Base-by-base conservation (phyloP, 2,329 filamentous ascomycete species). In the Penicillium sp. region DNA sequence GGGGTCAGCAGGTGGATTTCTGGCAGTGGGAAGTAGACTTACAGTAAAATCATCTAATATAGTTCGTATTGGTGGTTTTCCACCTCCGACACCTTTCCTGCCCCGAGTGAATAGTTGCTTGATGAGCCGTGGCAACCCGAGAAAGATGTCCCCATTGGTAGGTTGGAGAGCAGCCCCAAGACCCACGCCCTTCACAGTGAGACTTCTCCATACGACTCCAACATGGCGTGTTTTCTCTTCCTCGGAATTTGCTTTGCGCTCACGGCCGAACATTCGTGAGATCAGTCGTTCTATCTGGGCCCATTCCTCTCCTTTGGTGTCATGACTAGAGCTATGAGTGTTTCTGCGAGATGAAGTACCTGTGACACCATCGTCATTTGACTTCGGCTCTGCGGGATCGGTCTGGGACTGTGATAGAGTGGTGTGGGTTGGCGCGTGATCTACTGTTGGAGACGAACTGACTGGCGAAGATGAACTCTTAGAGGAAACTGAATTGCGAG, bases 121-220 rank as follows among this genome's bases (percentile, higher is more conserved):
- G 49, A 81, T 59, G 8, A 78, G 69, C 11, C 82, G 72, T 22
- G 77, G 73, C 3, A 83, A 70, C 0, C 73, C 77, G 18, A 84
- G 69, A 60, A 86, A 81, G 3, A 84, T 71, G 61, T 85, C 83
- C 0, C 79, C 79, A 52, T 82, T 78, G 0, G 82, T 85, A 5
- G 80, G 80, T 59, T 85, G 82, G 29, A 85, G 67, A 5, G 81
- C 80, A 22, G 88, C 86, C 0, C 87, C 87, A 1, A 89, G 75
- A 0, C 88, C 88, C 53, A 85, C 81, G 0, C 88, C 88, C 54
- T 85, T 87, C 18, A 91, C 88, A 0, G 85, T 89, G 29, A 91
- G 74, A 51, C 87, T 78, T 46, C 86, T 86, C 76, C 89, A 91
- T 5, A 89, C 74, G 13, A 91, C 84, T 34, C 88, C 88, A 26